Conservation (phyloP, 176 grass and related monocot genomes). For the Rhynchospora breviuscula region DNA sequence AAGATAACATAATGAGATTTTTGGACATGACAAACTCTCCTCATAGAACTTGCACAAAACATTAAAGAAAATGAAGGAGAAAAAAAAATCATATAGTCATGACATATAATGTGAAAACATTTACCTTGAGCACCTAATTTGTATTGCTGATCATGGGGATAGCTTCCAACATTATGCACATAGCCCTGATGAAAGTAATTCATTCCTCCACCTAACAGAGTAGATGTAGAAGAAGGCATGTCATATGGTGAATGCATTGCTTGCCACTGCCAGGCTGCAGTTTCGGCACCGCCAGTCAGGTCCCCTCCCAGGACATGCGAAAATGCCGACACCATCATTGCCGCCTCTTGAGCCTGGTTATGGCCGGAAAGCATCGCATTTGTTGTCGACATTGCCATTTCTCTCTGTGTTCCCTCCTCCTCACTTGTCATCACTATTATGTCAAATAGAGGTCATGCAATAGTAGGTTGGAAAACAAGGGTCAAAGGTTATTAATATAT, state of each 20-base stretch:
- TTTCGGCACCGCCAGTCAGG: background rate
- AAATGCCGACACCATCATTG: constrained; percentile 69
- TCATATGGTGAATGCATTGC: background rate
- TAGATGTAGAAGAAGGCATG: background rate
- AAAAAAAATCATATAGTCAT: background rate
- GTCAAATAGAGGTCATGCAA: constrained; percentile 4
- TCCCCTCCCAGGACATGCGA: constrained; percentile 43
- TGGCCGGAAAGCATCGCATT: constrained; percentile 33
- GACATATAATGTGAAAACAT: background rate
- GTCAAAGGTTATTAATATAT: constrained; percentile 14
- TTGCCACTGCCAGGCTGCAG: background rate
- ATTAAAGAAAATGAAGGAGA: background rate
- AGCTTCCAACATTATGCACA: constrained; percentile 21
- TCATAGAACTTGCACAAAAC: background rate
- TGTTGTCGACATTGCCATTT: constrained; percentile 11
- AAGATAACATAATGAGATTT: background rate
- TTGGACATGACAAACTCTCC: background rate
- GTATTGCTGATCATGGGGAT: background rate
- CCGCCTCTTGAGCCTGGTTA: constrained; percentile 52
- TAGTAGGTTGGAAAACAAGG: constrained; percentile 7
- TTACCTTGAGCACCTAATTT: constrained; percentile 23
- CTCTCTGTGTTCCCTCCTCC: background rate
- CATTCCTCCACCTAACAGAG: constrained; percentile 9
- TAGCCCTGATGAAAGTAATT: constrained; percentile 30
- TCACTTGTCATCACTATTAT: background rate